phyloP scores from a whole-genome alignment of 345 rosid species.

The Aquilaria malaccensis region DNA sequence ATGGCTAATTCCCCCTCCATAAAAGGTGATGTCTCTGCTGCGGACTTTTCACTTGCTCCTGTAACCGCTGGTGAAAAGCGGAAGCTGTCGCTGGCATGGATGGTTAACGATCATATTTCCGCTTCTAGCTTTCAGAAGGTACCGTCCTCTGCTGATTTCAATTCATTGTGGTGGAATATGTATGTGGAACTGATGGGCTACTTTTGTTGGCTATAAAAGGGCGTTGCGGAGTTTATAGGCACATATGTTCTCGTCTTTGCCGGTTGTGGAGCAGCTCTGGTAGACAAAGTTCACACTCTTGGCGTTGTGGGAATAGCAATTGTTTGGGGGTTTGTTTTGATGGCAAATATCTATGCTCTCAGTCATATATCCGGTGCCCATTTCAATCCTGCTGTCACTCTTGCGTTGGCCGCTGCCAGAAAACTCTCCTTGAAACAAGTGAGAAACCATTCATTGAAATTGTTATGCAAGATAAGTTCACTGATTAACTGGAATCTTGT shows the following conservation, averaged over 20 bases:
- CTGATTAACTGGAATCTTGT: neutral
- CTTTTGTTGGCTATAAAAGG: constrained; percentile 10
- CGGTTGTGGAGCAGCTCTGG: constrained; percentile 38
- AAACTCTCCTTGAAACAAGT: constrained; percentile 40
- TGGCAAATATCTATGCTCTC: constrained; percentile 35
- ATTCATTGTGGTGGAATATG: no score
- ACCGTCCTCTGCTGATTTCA: no score
- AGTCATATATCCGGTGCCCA: constrained; percentile 50
- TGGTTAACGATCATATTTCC: no score
- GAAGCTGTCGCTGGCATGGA: no score
- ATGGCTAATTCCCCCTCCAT: no score
- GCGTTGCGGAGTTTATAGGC: constrained; percentile 40
- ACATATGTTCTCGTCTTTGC: constrained; percentile 34
- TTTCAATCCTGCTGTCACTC: constrained; percentile 46
- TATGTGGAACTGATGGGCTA: no score
- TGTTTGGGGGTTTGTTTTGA: constrained; percentile 40
- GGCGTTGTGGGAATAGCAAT: constrained; percentile 31
- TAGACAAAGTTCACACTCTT: constrained; percentile 23
- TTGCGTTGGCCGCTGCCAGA: constrained; percentile 29
- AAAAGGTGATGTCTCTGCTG: no score
- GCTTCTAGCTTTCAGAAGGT: no score
- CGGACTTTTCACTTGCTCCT: no score
- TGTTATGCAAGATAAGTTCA: neutral
- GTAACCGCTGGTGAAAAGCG: no score
- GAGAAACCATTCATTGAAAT: constrained; percentile 3